Evolutionary conservation across 768 basidiomycete species (phyloP), one percentile per base, ranked within the genome.

Genomic region (Russula dissimulans): DNA sequence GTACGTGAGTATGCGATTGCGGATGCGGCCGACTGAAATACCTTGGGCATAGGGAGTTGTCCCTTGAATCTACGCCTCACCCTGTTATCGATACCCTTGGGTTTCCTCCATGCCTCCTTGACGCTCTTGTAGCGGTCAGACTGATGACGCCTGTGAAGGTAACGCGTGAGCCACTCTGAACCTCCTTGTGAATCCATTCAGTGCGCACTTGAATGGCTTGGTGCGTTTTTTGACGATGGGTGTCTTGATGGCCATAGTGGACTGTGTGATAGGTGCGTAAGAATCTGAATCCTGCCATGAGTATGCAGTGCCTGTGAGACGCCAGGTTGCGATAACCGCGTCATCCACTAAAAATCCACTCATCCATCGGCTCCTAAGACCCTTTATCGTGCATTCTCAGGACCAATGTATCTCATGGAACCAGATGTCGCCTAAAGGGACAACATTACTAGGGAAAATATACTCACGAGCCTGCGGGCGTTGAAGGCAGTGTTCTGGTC

Each of bases 1-100:
- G 22, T 17, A 18, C 26, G 42, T 36, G 31, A 59, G 55, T 38
- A 29, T 50, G 10, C 43, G 34, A 18, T 42, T 9, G 38, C 34
- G 42, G 36, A 36, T 26, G 41, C 32, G 47, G 31, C n/a, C 26
- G 32, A 47, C 15, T 48, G 48, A 51, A 47, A 69, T 67, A 93
- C 93, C 82, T 93, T 95, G 72, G 95, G 95, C 95, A 98, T 97
- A 66, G 93, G 81, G 59, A 84, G 81, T 75, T 95, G 93, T 57
- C 95, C 95, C 81, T 93, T 97, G 81, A 92, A 93, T 70, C 90
- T 86, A 68, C 91, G 84, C 73, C 93, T 81, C 69, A 97, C 95
- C 71, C 95, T 86, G 86, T 98, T 98, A 75, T 98, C 95, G 69
- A 97, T 98, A 91, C 95, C 97, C 86, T 98, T 99, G 68, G 97